phyloP scores from a whole-genome alignment of 2,329 filamentous ascomycete species.

The Apiospora marii region DNA sequence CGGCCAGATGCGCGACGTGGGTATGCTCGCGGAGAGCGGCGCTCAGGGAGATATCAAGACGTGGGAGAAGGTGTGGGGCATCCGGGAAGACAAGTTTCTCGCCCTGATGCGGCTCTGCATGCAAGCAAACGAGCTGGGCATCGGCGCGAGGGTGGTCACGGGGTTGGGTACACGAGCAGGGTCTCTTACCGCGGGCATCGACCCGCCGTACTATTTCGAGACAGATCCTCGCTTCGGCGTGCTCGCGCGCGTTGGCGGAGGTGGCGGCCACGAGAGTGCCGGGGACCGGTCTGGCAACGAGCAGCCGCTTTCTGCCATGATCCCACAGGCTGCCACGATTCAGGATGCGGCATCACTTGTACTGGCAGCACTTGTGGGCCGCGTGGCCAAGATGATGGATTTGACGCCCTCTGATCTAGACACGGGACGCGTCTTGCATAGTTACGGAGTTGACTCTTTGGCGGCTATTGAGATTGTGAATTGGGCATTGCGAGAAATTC shows the following conservation, averaged over 20 bases:
- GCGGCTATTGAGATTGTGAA: constrained; percentile 35
- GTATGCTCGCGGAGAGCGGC: not conserved
- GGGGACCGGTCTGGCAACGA: too few species aligned
- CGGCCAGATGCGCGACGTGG: not conserved
- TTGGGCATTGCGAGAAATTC: constrained; percentile 28
- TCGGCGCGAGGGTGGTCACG: not conserved
- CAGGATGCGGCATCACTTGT: too few species aligned
- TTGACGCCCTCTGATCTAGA: constrained; percentile 31
- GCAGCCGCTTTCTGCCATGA: too few species aligned
- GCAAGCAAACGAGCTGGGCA: not conserved
- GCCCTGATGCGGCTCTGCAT: not conserved
- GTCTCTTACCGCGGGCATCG: constrained; percentile 27
- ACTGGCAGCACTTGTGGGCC: constrained; percentile 36
- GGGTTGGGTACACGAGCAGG: not conserved
- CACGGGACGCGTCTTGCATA: constrained; percentile 20
- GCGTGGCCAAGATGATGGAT: constrained; percentile 22
- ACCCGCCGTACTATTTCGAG: constrained; percentile 29
- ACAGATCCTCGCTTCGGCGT: not conserved
- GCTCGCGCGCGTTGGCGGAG: not conserved
- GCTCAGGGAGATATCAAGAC: not conserved
- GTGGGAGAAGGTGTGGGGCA: not conserved
- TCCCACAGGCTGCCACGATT: not conserved
- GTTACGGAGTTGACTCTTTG: constrained; percentile 34
- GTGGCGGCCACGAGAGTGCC: too few species aligned
- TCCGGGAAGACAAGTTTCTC: not conserved